Percentiles rank a stretch among this genome's conserved stretches.
phyloP scores from a whole-genome alignment of 495 filamentous ascomycete species.

The Lasiosphaeria ovina region DNA sequence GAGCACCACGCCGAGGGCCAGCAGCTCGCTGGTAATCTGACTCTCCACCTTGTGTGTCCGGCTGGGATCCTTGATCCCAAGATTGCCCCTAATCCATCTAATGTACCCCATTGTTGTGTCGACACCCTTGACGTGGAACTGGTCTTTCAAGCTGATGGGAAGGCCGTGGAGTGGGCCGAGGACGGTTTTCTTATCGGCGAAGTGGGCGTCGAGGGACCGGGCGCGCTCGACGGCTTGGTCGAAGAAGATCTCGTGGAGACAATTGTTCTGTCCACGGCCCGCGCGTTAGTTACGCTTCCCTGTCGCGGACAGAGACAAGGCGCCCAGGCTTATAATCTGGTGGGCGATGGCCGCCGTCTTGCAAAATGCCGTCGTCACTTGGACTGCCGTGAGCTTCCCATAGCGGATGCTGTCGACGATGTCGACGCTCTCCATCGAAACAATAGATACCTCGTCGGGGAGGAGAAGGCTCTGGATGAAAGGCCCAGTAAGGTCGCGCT shows the following conservation, averaged over 20 bases:
- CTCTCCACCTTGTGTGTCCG: no score
- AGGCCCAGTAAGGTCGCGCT: constrained; percentile 25
- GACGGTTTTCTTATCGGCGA: constrained; percentile 44
- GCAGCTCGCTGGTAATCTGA: no score
- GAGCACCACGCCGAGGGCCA: no score
- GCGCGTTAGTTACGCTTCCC: neutral
- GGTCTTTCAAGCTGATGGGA: constrained; percentile 65
- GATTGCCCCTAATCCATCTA: constrained; percentile 40
- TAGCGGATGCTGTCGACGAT: constrained; percentile 24
- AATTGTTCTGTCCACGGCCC: constrained; percentile 41
- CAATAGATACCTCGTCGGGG: constrained; percentile 18
- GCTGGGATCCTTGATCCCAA: no score
- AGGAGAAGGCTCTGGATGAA: constrained; percentile 35
- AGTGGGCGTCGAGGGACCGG: constrained; percentile 52
- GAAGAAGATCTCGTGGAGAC: constrained; percentile 67
- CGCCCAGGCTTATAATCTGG: constrained; percentile 44
- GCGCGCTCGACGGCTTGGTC: constrained; percentile 57
- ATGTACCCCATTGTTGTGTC: constrained; percentile 44
- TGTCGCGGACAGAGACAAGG: no score
- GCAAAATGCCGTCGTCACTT: neutral
- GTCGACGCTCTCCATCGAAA: constrained; percentile 17
- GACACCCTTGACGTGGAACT: constrained; percentile 59
- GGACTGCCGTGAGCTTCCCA: constrained; percentile 4
- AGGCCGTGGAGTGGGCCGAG: constrained; percentile 67
- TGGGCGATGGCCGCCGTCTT: neutral